Evolutionary conservation across 2,329 filamentous ascomycete species (phyloP).

Genomic region (Apiospora rasikravindrae): DNA sequence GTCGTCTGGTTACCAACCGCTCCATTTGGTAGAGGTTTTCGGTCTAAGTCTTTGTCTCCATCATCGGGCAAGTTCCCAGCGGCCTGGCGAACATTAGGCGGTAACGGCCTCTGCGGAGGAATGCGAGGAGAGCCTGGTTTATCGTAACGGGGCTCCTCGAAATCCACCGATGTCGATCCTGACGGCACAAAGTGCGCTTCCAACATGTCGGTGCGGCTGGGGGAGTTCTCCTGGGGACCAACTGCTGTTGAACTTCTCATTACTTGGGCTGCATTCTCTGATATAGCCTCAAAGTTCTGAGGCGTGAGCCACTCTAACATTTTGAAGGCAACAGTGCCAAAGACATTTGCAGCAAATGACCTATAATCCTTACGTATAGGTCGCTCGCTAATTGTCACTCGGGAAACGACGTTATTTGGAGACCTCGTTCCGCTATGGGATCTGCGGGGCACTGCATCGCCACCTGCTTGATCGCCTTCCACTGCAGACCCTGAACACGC

Average conservation of each 20-base stretch:
- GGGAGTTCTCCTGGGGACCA: constrained; percentile 14
- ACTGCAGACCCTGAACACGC: neutral
- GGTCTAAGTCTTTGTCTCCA: constrained; percentile 17
- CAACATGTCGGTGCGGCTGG: neutral
- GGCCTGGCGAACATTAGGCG: neutral
- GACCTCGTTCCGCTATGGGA: neutral
- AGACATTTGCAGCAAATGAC: constrained; percentile 67
- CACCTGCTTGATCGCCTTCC: neutral
- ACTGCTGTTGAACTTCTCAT: constrained; percentile 31
- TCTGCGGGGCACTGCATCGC: constrained; percentile 6
- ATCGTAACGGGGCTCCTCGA: constrained; percentile 8
- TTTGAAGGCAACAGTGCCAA: constrained; percentile 69
- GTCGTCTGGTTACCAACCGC: neutral
- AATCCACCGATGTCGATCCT: constrained; percentile 19
- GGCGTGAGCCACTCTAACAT: constrained; percentile 75
- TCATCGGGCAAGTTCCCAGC: neutral
- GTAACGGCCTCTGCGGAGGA: neutral
- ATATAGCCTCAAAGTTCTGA: constrained; percentile 56
- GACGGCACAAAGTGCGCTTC: constrained; percentile 21
- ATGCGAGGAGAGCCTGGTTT: neutral
- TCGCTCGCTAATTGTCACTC: constrained; percentile 51
- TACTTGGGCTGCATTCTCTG: constrained; percentile 39
- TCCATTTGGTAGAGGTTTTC: neutral
- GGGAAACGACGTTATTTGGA: constrained; percentile 21
- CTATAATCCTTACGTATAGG: constrained; percentile 60